These are phyloP conservation scores for Aegle marmelos DNA, from an alignment of 345 rosid species.

Conservation along the genomic window DNA sequence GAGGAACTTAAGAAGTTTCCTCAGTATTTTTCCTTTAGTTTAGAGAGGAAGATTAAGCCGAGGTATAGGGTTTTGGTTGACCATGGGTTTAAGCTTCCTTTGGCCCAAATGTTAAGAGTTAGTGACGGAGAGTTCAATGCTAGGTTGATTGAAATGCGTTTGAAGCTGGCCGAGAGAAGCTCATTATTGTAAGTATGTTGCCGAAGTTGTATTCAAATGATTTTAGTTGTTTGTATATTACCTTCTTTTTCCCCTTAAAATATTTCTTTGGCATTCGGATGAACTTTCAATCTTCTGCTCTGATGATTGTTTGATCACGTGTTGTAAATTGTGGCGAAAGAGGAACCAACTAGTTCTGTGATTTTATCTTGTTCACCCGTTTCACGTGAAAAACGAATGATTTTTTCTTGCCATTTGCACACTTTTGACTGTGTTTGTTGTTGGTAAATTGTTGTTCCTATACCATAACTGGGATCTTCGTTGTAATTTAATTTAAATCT, in stretches of 20 bases:
- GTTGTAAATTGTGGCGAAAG: background rate
- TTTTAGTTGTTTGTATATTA: background rate
- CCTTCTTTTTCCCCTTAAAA: background rate
- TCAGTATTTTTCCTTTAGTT: conserved; percentile 86
- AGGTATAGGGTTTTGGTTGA: conserved; percentile 61
- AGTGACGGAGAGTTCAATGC: conserved; percentile 74
- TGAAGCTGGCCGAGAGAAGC: conserved; percentile 28
- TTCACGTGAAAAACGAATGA: background rate
- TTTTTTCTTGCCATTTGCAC: background rate
- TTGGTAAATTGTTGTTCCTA: background rate
- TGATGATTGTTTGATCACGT: background rate
- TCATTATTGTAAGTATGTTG: conserved; percentile 15
- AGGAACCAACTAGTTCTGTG: background rate
- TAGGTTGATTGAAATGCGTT: conserved; percentile 55
- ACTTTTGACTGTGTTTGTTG: too few relatives aligned
- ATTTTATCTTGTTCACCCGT: background rate
- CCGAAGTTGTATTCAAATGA: background rate
- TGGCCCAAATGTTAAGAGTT: conserved; percentile 72
- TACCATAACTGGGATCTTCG: background rate
- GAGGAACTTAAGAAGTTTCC: conserved; percentile 69
- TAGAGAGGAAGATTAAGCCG: conserved; percentile 82
- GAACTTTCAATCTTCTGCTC: background rate
- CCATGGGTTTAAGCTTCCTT: conserved; percentile 50
- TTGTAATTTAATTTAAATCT: background rate
- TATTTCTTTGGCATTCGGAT: background rate